phyloP scores from a whole-genome alignment of 768 basidiomycete genomes.

The Pholiota conissans region DNA sequence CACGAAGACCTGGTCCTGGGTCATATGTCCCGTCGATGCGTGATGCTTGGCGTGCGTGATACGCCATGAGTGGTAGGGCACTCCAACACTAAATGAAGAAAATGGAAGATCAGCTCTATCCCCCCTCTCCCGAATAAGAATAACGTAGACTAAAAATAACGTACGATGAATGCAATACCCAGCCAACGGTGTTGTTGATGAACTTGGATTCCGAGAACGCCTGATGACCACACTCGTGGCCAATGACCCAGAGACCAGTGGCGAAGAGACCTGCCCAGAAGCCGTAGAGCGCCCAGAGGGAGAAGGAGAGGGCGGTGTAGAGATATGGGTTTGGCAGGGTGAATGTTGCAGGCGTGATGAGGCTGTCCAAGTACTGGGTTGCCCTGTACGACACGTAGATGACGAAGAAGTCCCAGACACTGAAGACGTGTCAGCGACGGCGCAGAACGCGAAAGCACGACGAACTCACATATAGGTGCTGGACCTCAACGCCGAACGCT shows the following conservation, averaged over 20 bases:
- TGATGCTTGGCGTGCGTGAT: conserved; percentile 95
- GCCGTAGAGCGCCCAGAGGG: conserved; percentile 79
- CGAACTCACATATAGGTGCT: conserved; percentile 70
- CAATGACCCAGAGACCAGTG: conserved; percentile 94
- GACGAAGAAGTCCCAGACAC: conserved; percentile 73
- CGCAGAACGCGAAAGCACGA: background rate
- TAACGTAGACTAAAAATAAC: conserved; percentile 24
- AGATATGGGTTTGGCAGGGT: conserved; percentile 60
- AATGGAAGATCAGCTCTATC: conserved; percentile 17
- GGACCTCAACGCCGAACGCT: conserved; percentile 84
- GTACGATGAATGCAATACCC: conserved; percentile 88
- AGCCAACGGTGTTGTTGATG: conserved; percentile 91
- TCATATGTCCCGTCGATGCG: conserved; percentile 91
- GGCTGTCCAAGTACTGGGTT: conserved; percentile 61
- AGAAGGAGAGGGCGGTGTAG: conserved; percentile 60
- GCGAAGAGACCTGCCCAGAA: conserved; percentile 83
- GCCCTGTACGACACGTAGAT: conserved; percentile 69
- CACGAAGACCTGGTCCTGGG: conserved; percentile 94
- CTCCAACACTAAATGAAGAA: conserved; percentile 65
- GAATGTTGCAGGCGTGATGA: conserved; percentile 56
- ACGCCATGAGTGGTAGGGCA: conserved; percentile 97
- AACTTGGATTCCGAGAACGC: conserved; percentile 91
- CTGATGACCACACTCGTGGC: conserved; percentile 96
- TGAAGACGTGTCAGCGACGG: conserved; percentile 24
- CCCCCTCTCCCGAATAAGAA: conserved; percentile 11